A percentile compares a stretch with the other conserved stretches of the same genome.
These are phyloP conservation scores for Karstenula rhodostoma DNA, from an alignment of 2,329 filamentous ascomycete genomes.

Conservation along the genomic window DNA sequence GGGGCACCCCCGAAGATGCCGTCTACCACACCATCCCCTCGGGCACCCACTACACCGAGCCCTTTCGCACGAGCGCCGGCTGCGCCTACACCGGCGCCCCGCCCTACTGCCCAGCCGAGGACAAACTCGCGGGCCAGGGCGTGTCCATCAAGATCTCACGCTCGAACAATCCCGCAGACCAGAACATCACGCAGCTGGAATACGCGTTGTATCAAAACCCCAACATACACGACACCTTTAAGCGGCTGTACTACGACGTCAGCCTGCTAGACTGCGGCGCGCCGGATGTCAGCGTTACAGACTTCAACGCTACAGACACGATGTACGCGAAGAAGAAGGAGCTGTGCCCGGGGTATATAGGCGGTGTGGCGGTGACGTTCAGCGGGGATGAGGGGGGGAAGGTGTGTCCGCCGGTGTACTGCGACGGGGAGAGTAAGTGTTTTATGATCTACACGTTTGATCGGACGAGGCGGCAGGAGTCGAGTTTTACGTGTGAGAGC, in stretches of 20 bases:
- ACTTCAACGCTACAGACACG: conserved; percentile 13
- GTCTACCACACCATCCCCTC: neutral
- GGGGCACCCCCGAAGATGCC: conserved; percentile 11
- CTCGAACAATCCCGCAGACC: neutral
- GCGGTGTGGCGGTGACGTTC: conserved; percentile 24
- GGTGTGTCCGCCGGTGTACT: conserved; percentile 22
- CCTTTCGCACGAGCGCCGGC: conserved; percentile 14
- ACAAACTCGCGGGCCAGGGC: conserved; percentile 23
- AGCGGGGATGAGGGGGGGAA: conserved; percentile 1
- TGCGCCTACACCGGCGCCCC: neutral
- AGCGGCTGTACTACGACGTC: conserved; percentile 19
- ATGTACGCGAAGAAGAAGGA: conserved; percentile 20
- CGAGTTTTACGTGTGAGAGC: conserved; percentile 22
- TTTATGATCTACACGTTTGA: conserved; percentile 27
- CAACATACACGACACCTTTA: neutral
- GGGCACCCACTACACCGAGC: conserved; percentile 9
- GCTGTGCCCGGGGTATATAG: conserved; percentile 27
- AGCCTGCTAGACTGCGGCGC: conserved; percentile 18
- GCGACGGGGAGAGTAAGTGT: conserved; percentile 19
- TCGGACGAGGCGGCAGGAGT: conserved; percentile 22
- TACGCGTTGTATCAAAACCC: conserved; percentile 20
- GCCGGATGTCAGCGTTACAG: conserved; percentile 12
- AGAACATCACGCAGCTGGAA: conserved; percentile 22
- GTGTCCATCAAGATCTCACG: conserved; percentile 22
- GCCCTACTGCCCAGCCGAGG: conserved; percentile 10